Evolutionary conservation across 2,329 filamentous ascomycete genomes (phyloP).

Genomic region (Alternaria sp.): DNA sequence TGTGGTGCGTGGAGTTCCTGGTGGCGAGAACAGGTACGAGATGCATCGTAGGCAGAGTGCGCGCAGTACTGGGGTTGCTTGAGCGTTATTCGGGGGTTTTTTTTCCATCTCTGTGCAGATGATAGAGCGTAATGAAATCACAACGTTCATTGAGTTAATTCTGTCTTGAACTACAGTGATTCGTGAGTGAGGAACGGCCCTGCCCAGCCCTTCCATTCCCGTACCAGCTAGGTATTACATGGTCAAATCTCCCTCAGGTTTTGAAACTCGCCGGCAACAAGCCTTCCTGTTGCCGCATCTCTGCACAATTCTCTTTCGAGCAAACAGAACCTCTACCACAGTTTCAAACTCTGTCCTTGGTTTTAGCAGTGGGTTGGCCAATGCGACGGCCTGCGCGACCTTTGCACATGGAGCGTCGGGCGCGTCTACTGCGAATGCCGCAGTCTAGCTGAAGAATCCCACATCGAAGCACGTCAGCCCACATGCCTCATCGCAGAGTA

Average conservation of each 20-base stretch:
- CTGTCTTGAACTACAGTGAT: background rate
- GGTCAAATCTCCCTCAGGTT: background rate
- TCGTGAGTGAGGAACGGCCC: background rate
- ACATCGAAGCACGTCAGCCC: background rate
- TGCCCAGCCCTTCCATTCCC: background rate
- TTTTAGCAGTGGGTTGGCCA: background rate
- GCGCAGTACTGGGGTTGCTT: conserved; percentile 3
- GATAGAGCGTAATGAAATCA: background rate
- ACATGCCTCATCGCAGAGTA: background rate
- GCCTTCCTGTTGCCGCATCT: background rate
- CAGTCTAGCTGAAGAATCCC: background rate
- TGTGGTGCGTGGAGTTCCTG: conserved; percentile 35
- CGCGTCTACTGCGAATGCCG: background rate
- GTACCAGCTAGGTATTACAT: background rate
- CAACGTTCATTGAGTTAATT: background rate
- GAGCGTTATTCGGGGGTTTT: background rate
- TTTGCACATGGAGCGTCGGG: background rate
- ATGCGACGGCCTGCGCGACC: no score
- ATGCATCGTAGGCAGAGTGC: conserved; percentile 22
- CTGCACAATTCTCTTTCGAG: background rate
- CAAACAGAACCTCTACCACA: background rate
- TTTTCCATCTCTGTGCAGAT: conserved; percentile 23
- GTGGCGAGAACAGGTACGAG: conserved; percentile 23
- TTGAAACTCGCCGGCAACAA: background rate
- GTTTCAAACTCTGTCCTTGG: background rate